phyloP scores from a whole-genome alignment of 2,329 filamentous ascomycete species.

The Penicillium nordicum region DNA sequence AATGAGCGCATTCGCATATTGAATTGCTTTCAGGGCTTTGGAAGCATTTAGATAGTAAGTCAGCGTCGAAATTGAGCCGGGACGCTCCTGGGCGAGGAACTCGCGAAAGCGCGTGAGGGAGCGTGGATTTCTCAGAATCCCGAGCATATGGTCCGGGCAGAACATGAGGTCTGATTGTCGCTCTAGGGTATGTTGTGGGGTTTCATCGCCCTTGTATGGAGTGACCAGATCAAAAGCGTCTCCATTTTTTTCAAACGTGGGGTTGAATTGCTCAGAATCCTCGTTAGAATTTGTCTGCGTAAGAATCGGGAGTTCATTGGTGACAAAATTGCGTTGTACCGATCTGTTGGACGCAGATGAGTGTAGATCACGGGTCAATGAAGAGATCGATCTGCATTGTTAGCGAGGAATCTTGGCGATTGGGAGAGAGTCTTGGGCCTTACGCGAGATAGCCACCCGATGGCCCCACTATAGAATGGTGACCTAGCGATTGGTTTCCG shows the following conservation, averaged over 20 bases:
- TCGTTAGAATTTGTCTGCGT: constrained; percentile 25
- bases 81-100: constrained; percentile 59
- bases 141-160: constrained; percentile 60
- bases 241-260: constrained; percentile 23
- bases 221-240: constrained; percentile 33
- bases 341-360: constrained; percentile 20
- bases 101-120: constrained; percentile 64
- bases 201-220: constrained; percentile 23
- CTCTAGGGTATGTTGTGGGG: constrained; percentile 54
- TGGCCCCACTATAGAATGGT: neutral
- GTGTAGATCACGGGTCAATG: constrained; percentile 3
- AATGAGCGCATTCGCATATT: constrained; percentile 67
- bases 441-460: neutral
- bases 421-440: neutral
- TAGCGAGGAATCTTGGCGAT: neutral
- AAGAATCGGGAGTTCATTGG: constrained; percentile 26
- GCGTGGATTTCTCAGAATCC: constrained; percentile 62
- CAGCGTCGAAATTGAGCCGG: constrained; percentile 62
- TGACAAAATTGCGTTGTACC: constrained; percentile 19
- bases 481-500: neutral
- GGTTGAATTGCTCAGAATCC: constrained; percentile 23
- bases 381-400: constrained; percentile 9
- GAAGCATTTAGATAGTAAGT: constrained; percentile 70
- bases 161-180: constrained; percentile 62
- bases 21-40: constrained; percentile 68